A percentile compares a stretch with the other conserved stretches of the same genome.
Evolutionary conservation across 352 stramenopile species (phyloP).

Genomic region (Globisporangium paroecandrum): DNA sequence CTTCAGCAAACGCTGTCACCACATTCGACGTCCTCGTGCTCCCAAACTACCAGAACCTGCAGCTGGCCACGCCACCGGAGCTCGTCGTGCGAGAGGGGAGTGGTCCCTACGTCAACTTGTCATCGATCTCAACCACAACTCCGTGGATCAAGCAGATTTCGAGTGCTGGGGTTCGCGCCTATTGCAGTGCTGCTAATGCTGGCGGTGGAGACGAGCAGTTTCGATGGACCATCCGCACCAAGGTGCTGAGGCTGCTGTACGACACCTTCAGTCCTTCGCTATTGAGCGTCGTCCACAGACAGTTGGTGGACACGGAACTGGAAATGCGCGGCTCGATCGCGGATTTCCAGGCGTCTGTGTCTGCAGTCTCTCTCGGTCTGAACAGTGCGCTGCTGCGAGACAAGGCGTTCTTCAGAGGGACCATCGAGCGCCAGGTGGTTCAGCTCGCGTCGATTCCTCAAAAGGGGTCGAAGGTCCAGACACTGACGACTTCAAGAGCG

Average conservation of each 20-base stretch:
- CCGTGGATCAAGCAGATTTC: conserved; percentile 6
- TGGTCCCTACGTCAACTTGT: background rate
- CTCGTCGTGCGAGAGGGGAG: conserved; percentile 10
- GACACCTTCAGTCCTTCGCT: conserved; percentile 2
- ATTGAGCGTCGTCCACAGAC: conserved; percentile 8
- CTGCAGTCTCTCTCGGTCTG: conserved; percentile 4
- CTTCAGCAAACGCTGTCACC: background rate
- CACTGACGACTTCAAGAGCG: conserved; percentile 7
- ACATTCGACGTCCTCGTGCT: conserved; percentile 12
- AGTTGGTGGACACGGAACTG: conserved; percentile 1
- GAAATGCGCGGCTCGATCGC: conserved; percentile 13
- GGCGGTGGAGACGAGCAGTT: conserved; percentile 8
- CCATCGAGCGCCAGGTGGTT: conserved; percentile 14
- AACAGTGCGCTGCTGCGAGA: conserved; percentile 8
- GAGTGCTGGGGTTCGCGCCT: background rate
- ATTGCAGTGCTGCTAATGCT: background rate
- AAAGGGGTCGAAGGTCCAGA: conserved; percentile 4
- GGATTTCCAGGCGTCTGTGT: conserved; percentile 11
- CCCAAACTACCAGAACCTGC: conserved; percentile 12
- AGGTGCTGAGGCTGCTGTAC: conserved; percentile 7
- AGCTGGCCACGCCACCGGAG: background rate
- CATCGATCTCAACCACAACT: background rate
- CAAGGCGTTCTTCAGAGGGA: conserved; percentile 8
- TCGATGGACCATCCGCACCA: conserved; percentile 13
- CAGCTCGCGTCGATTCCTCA: background rate